These are phyloP conservation scores for Geosmithia putterillii DNA, from an alignment of 2,329 filamentous ascomycete species.

Conservation along the genomic window DNA sequence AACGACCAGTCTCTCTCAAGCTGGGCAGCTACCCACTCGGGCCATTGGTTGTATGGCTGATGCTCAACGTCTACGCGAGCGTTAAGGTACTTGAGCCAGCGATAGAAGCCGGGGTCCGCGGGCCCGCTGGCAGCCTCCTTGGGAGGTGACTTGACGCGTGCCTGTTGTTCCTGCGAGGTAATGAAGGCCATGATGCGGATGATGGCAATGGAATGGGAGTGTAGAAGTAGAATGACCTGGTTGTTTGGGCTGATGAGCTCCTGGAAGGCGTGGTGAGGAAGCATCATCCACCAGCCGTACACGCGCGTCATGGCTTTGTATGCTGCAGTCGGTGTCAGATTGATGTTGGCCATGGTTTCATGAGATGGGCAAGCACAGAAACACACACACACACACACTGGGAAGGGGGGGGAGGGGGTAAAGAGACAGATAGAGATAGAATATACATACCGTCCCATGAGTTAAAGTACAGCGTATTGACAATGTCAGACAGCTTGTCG, in stretches of 20 bases:
- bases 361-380: background rate
- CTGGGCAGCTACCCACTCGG: conserved; percentile 40
- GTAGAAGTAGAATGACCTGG: conserved; percentile 33
- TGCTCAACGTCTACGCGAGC: conserved; percentile 30
- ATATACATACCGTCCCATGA: conserved; percentile 36
- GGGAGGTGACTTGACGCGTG: conserved; percentile 14
- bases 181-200: conserved; percentile 41
- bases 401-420: too few relatives aligned
- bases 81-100: conserved; percentile 41
- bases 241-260: conserved; percentile 32
- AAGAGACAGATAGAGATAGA: background rate
- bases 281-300: conserved; percentile 46
- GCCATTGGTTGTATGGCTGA: conserved; percentile 36
- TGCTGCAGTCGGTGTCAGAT: conserved; percentile 17
- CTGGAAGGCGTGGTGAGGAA: conserved; percentile 39
- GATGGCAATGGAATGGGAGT: conserved; percentile 41
- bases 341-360: conserved; percentile 2
- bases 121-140: background rate
- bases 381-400: background rate
- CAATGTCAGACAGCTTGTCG: conserved; percentile 29
- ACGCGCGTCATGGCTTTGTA: conserved; percentile 36
- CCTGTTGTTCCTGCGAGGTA: conserved; percentile 25
- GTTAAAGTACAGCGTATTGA: conserved; percentile 37
- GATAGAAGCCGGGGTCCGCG: conserved; percentile 29
- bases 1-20: conserved; percentile 29